A percentile compares a stretch with the other conserved stretches of the same genome.
These are phyloP conservation scores for Cardiosporidium cionae DNA, from an alignment of 169 alveolate species.

Conservation along the genomic window DNA sequence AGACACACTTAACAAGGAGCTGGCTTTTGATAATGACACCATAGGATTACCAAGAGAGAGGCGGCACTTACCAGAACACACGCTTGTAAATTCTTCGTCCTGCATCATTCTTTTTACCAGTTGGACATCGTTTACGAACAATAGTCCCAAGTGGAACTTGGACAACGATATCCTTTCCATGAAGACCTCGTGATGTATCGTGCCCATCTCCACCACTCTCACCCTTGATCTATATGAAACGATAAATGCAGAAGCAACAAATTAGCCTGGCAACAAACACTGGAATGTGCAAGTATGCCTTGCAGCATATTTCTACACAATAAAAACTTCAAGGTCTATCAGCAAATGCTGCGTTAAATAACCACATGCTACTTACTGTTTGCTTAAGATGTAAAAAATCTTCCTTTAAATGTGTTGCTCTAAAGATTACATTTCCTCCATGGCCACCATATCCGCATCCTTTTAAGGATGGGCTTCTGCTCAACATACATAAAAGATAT, in stretches of 20 bases:
- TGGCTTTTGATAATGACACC: too few species aligned
- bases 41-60: too few species aligned
- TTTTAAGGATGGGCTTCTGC: not conserved
- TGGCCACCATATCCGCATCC: conserved; percentile 34
- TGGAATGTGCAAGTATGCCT: too few species aligned
- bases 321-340: too few species aligned
- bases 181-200: not conserved
- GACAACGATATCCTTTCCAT: not conserved
- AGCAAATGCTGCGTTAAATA: too few species aligned
- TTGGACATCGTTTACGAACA: conserved; percentile 22
- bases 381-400: conserved; percentile 3
- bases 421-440: conserved; percentile 18
- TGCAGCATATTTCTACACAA: not conserved
- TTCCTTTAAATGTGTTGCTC: not conserved
- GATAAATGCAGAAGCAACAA: not conserved
- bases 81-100: conserved; percentile 18
- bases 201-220: not conserved
- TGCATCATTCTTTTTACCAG: conserved; percentile 17
- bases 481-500: too few species aligned
- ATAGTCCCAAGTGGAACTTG: conserved; percentile 41
- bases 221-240: not conserved
- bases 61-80: conserved; percentile 23
- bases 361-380: too few species aligned
- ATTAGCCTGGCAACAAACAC: not conserved
- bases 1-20: too few species aligned